Evolutionary conservation across 169 alveolate genomes (phyloP), one percentile per base, ranked within the genome.

Genomic region (Theileria sp.): DNA sequence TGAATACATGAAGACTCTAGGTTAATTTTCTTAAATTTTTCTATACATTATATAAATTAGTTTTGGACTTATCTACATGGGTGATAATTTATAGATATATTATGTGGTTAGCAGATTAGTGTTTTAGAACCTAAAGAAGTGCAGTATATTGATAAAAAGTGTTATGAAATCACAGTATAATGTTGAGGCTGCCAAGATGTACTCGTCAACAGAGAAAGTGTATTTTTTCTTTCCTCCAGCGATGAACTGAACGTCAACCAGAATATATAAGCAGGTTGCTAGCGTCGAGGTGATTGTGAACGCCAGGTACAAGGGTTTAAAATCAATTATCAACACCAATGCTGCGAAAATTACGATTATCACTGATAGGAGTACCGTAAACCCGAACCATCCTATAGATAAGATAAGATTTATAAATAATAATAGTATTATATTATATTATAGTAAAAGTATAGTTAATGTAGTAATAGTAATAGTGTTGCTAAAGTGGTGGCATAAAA

Each of bases 201-300:
- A 96, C 79, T 96, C 98, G 77, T 96, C 98, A 15, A 94, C 84
- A 26, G 94, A 69, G 81, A 91, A 95, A 78, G 94, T 94, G 81
- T 91, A 81, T 71, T 87, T 91, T 44, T 89, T 86, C 71, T 92
- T 92, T 66, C 94, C 95, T 30, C 97, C 97, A 13, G 96, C 97
- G 64, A 95, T 80, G 73, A 94, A 94, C 89, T 96, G 99, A 3
- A 95, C 91, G 75, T 94, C 97, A 72, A 93, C 92, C 74, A 96
- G 92, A 51, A 96, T 80, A 56, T 93, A 93, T 60, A 95, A 51
- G 56, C 96, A 91, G 75, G 94, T 88, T 23, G 94, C 44, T 68
- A 92, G 60, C n/a, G 95, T 94, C 19, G 94, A 94, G 10, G 91
- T 13, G 21, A 88, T 87, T 15, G 77, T 34, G 54, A 71, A 69